A percentile compares a stretch with the other conserved stretches of the same genome.
These are phyloP conservation scores for Lanmaoa pseudosensibilis DNA, from an alignment of 768 basidiomycete genomes.

Conservation along the genomic window DNA sequence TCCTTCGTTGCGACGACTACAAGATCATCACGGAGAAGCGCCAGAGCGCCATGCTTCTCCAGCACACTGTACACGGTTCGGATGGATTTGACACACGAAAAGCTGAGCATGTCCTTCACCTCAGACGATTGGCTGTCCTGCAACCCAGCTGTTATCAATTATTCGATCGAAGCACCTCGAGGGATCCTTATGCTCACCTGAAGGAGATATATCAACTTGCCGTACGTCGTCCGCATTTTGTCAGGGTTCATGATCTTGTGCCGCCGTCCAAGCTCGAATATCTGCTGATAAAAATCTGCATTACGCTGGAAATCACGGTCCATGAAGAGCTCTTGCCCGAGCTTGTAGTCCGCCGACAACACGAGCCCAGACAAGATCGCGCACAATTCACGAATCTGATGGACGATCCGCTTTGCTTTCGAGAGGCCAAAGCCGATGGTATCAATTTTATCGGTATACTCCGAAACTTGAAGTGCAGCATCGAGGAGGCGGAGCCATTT, in stretches of 20 bases:
- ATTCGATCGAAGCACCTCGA: not conserved
- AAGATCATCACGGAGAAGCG: slow-evolving; percentile 74
- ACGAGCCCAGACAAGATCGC: slow-evolving; percentile 85
- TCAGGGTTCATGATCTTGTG: slow-evolving; percentile 94
- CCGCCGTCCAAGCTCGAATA: slow-evolving; percentile 81
- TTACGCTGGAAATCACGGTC: slow-evolving; percentile 82
- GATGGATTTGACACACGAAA: slow-evolving; percentile 77
- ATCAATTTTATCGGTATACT: slow-evolving; percentile 91
- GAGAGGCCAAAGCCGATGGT: slow-evolving; percentile 74
- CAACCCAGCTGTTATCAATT: not conserved
- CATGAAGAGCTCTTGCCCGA: slow-evolving; percentile 82
- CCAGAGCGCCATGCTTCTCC: slow-evolving; percentile 62
- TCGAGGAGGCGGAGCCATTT: slow-evolving; percentile 85
- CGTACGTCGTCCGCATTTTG: slow-evolving; percentile 88
- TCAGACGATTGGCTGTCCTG: slow-evolving; percentile 85
- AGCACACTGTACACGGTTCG: slow-evolving; percentile 70
- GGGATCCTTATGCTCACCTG: slow-evolving; percentile 50
- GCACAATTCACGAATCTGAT: slow-evolving; percentile 84
- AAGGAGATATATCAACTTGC: slow-evolving; percentile 80
- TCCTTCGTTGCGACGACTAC: slow-evolving; percentile 78
- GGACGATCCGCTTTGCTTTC: slow-evolving; percentile 85
- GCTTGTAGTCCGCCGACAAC: slow-evolving; percentile 82
- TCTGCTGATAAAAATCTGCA: slow-evolving; percentile 72
- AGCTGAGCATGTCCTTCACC: slow-evolving; percentile 75
- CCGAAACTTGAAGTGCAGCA: slow-evolving; percentile 79